Percentiles rank a stretch among this genome's conserved stretches.
Evolutionary conservation across 192 early-diverging fungal genomes (phyloP).

Genomic region (Nowakowskiella sp.): DNA sequence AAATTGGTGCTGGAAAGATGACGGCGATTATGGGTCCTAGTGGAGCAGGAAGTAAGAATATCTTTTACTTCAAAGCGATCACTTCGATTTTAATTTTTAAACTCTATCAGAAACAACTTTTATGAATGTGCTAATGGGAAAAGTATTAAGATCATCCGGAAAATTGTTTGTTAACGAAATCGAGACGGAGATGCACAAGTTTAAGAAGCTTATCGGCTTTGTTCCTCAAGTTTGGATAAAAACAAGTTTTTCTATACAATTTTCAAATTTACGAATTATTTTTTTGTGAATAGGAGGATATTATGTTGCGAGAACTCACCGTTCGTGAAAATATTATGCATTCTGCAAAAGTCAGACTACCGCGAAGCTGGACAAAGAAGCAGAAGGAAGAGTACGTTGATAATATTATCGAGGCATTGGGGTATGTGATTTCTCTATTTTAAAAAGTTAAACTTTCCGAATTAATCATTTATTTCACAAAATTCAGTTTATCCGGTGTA

Average conservation of each 20-base stretch:
- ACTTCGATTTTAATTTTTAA: conserved; percentile 4
- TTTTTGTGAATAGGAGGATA: too few relatives aligned
- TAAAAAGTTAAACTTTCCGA: too few relatives aligned
- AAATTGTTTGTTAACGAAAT: conserved; percentile 21
- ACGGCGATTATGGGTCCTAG: conserved; percentile 74
- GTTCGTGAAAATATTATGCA: conserved; percentile 23
- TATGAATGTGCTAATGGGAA: conserved; percentile 21
- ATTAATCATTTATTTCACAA: too few relatives aligned
- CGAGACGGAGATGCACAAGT: conserved; percentile 14
- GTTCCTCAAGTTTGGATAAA: conserved; percentile 68
- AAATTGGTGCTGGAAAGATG: conserved; percentile 53
- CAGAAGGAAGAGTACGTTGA: conserved; percentile 20
- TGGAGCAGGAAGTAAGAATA: conserved; percentile 52
- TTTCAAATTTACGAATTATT: too few relatives aligned
- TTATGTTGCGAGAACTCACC: conserved; percentile 33
- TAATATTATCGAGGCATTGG: conserved; percentile 16
- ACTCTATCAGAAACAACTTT: too few relatives aligned
- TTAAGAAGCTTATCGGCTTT: conserved; percentile 49
- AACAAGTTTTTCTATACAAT: too few relatives aligned
- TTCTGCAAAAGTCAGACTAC: conserved; percentile 25
- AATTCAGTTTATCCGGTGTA: conserved; percentile 45
- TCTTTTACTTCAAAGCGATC: not conserved
- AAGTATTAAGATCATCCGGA: conserved; percentile 23
- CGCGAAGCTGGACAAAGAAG: conserved; percentile 13
- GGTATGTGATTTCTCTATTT: too few relatives aligned